Conservation (phyloP, 306 rosid genomes). For the Acacia crassicarpa region DNA sequence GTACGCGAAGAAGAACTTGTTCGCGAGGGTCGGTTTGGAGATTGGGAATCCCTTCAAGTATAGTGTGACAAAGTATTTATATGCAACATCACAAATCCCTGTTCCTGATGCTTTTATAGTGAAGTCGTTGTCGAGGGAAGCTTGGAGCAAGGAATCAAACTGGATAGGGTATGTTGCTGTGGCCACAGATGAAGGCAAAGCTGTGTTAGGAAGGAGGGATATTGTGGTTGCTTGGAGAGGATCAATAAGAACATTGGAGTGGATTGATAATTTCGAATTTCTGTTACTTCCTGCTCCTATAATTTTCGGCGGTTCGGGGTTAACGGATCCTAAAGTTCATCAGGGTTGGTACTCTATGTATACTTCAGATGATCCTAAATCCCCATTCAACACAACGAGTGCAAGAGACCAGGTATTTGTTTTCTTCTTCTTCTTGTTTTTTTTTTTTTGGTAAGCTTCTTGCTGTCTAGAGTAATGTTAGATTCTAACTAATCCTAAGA, state of each 20-base stretch:
- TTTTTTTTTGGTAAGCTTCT: no score
- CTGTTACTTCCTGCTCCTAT: constrained; percentile 38
- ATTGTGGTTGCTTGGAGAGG: constrained; percentile 53
- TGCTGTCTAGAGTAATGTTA: no score
- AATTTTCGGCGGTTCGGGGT: constrained; percentile 39
- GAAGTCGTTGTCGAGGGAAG: constrained; percentile 26
- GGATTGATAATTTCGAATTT: constrained; percentile 63
- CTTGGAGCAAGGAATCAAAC: constrained; percentile 70
- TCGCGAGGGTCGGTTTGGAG: neutral
- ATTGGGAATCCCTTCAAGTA: constrained; percentile 6
- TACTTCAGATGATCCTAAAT: constrained; percentile 49
- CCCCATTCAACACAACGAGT: constrained; percentile 39
- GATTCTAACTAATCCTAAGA: no score
- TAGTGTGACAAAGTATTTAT: neutral
- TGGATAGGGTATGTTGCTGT: constrained; percentile 87
- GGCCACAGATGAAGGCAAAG: constrained; percentile 66
- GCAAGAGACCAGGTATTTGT: constrained; percentile 60
- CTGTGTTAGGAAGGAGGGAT: constrained; percentile 68
- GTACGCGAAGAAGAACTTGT: constrained; percentile 14
- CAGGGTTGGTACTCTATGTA: constrained; percentile 73
- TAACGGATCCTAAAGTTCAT: constrained; percentile 42
- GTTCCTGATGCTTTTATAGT: neutral
- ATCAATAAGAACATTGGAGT: constrained; percentile 45
- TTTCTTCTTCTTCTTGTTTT: neutral
- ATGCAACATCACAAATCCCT: neutral